Conservation (phyloP, 371 early-diverging fungal genomes). For the Dichotomocladium elegans region DNA sequence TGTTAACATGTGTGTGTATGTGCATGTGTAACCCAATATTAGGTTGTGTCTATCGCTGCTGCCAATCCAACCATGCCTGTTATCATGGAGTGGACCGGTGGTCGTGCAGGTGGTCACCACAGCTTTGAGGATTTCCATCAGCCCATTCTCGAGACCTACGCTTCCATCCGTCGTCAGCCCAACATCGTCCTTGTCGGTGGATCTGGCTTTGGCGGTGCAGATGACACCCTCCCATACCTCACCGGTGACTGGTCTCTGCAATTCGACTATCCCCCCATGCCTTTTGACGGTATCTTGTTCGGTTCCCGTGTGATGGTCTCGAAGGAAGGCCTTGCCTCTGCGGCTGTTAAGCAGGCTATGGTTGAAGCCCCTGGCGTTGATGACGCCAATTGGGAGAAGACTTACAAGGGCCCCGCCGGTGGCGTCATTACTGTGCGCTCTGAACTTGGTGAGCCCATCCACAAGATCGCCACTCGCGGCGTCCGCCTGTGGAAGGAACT, state of each 20-base stretch:
- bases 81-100: conserved; percentile 96
- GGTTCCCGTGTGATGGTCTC: conserved; percentile 96
- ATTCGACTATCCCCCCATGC: conserved; percentile 92
- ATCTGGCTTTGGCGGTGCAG: conserved; percentile 89
- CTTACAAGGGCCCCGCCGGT: conserved; percentile 88
- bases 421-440: conserved; percentile 93
- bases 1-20: neutral
- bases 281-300: conserved; percentile 92
- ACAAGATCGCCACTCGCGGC: conserved; percentile 95
- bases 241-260: conserved; percentile 90
- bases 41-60: conserved; percentile 85
- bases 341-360: conserved; percentile 87
- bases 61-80: conserved; percentile 88
- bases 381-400: conserved; percentile 90
- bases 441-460: conserved; percentile 95
- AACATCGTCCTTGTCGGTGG: conserved; percentile 93
- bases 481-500: conserved; percentile 93
- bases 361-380: conserved; percentile 87
- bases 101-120: conserved; percentile 97
- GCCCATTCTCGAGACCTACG: conserved; percentile 92
- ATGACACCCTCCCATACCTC: conserved; percentile 90
- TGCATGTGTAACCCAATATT: too few species aligned
- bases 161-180: conserved; percentile 78
- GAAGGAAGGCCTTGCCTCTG: conserved; percentile 83
- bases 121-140: conserved; percentile 94